phyloP scores from a whole-genome alignment of 2,329 filamentous ascomycete genomes.

The Fusarium sp. region DNA sequence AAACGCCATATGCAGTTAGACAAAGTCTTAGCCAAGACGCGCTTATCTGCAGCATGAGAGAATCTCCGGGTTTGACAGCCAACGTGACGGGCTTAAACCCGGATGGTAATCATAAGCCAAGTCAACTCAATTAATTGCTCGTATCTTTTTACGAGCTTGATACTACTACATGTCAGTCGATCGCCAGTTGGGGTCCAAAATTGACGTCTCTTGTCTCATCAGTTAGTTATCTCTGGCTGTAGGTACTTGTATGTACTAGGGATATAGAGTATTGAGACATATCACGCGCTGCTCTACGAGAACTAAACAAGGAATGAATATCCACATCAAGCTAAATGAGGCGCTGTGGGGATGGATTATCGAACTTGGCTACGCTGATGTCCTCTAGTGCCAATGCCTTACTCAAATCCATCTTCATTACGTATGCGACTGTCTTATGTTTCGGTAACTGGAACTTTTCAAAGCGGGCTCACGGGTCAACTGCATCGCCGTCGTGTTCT shows the following conservation, averaged over 20 bases:
- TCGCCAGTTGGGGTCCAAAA: background rate
- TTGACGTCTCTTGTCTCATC: background rate
- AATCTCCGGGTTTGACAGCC: background rate
- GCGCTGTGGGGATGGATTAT: background rate
- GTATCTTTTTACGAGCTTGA: background rate
- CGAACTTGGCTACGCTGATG: too few species aligned
- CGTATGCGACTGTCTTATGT: background rate
- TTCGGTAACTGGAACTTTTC: background rate
- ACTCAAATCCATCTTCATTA: background rate
- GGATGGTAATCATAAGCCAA: too few species aligned
- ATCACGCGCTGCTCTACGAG: background rate
- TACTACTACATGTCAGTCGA: background rate
- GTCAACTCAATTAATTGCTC: background rate
- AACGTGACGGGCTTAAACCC: background rate
- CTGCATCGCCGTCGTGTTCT: too few species aligned
- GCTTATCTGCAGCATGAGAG: slow-evolving; percentile 19
- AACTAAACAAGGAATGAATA: background rate
- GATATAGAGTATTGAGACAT: too few species aligned
- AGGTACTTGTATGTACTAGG: too few species aligned
- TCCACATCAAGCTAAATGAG: background rate
- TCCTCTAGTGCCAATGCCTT: background rate
- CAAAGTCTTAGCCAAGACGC: slow-evolving; percentile 3
- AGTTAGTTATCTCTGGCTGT: background rate
- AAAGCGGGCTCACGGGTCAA: background rate
- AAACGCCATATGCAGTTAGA: slow-evolving; percentile 20